phyloP scores from a whole-genome alignment of 1,139 yeast genomes.

The Kodamaea suecica region DNA sequence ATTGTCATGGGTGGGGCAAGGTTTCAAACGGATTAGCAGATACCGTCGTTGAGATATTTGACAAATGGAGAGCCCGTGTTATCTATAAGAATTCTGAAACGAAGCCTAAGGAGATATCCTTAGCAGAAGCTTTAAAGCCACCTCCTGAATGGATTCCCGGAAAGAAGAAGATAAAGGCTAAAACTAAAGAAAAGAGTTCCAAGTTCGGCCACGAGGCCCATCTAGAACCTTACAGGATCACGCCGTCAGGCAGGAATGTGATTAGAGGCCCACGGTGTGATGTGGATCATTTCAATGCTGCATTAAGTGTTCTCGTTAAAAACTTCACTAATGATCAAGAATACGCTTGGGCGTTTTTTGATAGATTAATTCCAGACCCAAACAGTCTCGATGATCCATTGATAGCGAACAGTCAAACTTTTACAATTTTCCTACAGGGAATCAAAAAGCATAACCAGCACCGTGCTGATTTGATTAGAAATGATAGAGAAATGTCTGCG shows the following conservation, averaged over 20 bases:
- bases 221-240: conserved; percentile 8
- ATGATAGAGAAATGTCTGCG: conserved; percentile 16
- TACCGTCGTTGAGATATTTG: conserved; percentile 25
- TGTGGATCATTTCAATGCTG: conserved; percentile 38
- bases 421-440: conserved; percentile 42
- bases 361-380: conserved; percentile 23
- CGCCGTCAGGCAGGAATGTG: conserved; percentile 5
- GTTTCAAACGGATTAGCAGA: conserved; percentile 22
- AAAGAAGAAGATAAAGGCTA: conserved; percentile 2
- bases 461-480: conserved; percentile 18
- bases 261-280: conserved; percentile 15
- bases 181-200: conserved; percentile 3
- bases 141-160: neutral
- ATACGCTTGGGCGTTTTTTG: conserved; percentile 41
- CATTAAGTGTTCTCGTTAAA: conserved; percentile 34
- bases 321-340: conserved; percentile 32
- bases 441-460: conserved; percentile 23
- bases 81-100: conserved; percentile 3
- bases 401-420: conserved; percentile 37
- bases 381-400: conserved; percentile 13
- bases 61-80: conserved; percentile 13
- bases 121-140: conserved; percentile 2
- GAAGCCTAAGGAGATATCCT: conserved; percentile 3
- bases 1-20: conserved; percentile 36
- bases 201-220: conserved; percentile 5